A percentile compares a stretch with the other conserved stretches of the same genome.
These are phyloP conservation scores for Gastrolobium bilobum DNA, from an alignment of 306 rosid species.

Conservation along the genomic window DNA sequence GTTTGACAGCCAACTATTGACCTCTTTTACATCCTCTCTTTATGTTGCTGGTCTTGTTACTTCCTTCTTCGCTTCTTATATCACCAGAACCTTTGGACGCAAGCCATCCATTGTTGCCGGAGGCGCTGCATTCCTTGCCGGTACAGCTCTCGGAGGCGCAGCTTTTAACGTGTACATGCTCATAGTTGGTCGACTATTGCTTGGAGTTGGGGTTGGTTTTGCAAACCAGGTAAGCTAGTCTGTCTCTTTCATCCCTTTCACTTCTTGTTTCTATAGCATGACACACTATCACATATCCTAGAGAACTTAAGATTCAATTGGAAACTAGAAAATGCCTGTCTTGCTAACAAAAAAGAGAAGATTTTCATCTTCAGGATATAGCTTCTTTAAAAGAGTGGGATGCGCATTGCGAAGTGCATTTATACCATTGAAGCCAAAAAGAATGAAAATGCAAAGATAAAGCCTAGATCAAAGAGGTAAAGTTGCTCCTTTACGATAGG, in stretches of 20 bases:
- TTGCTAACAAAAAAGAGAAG: not conserved
- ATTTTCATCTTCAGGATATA: not conserved
- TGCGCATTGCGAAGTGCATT: not conserved
- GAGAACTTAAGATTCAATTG: not conserved
- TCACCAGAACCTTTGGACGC: constrained; percentile 73
- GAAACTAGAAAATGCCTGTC: not conserved
- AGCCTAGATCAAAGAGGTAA: too few relatives aligned
- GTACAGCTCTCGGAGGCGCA: constrained; percentile 73
- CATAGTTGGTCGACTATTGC: constrained; percentile 72
- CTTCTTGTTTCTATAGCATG: not conserved
- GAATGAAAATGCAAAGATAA: too few relatives aligned
- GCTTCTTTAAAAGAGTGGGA: not conserved
- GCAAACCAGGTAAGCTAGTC: constrained; percentile 73
- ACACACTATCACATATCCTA: not conserved
- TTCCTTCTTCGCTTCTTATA: constrained; percentile 67
- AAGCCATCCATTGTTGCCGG: constrained; percentile 74
- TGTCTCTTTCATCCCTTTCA: constrained; percentile 1
- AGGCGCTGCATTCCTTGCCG: constrained; percentile 69
- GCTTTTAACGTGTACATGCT: constrained; percentile 78
- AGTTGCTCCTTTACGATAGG: too few relatives aligned
- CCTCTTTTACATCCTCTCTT: constrained; percentile 82
- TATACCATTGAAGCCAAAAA: not conserved
- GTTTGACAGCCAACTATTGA: constrained; percentile 70
- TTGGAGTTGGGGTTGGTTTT: constrained; percentile 87
- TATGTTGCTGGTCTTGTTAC: constrained; percentile 78